phyloP scores from a whole-genome alignment of 1,284 basidiomycete species.

The Austroboletus niveus region DNA sequence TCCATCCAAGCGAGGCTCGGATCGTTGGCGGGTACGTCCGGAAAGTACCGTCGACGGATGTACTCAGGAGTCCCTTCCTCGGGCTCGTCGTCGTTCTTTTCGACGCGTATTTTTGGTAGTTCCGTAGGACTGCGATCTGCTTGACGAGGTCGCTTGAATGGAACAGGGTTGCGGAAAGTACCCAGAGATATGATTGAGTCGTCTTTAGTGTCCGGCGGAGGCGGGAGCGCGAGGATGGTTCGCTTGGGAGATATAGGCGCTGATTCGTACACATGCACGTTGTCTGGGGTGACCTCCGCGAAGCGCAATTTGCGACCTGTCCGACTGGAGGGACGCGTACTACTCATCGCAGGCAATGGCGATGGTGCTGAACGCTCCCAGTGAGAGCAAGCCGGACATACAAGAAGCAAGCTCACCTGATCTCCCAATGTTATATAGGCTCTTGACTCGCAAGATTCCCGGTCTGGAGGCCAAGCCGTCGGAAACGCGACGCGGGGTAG shows the following conservation, averaged over 20 bases:
- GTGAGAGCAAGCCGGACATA: slow-evolving; percentile 2
- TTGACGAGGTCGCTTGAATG: slow-evolving; percentile 10
- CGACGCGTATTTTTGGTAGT: neutral
- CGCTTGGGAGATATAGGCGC: slow-evolving; percentile 69
- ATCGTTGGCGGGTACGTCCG: slow-evolving; percentile 64
- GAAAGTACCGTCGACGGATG: slow-evolving; percentile 85
- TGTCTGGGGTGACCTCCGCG: slow-evolving; percentile 48
- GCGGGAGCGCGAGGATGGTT: slow-evolving; percentile 45
- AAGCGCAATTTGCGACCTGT: slow-evolving; percentile 50
- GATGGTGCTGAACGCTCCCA: slow-evolving; percentile 17
- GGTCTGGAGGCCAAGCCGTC: slow-evolving; percentile 21
- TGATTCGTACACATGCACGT: slow-evolving; percentile 76
- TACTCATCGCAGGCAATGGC: slow-evolving; percentile 22
- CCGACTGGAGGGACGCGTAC: slow-evolving; percentile 43
- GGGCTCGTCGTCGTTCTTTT: slow-evolving; percentile 30
- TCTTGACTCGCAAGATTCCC: slow-evolving; percentile 30
- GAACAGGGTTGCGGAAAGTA: slow-evolving; percentile 34
- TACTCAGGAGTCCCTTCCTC: slow-evolving; percentile 79
- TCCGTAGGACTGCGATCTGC: slow-evolving; percentile 1
- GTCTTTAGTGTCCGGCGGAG: slow-evolving; percentile 48
- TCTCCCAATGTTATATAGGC: slow-evolving; percentile 28
- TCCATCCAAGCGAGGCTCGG: slow-evolving; percentile 79
- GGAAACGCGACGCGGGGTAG: slow-evolving; percentile 12
- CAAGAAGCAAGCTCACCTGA: slow-evolving; percentile 10
- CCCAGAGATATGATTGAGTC: slow-evolving; percentile 53